These are phyloP conservation scores for Plantago coronopus DNA, from an alignment of 305 asterid species.

Conservation along the genomic window DNA sequence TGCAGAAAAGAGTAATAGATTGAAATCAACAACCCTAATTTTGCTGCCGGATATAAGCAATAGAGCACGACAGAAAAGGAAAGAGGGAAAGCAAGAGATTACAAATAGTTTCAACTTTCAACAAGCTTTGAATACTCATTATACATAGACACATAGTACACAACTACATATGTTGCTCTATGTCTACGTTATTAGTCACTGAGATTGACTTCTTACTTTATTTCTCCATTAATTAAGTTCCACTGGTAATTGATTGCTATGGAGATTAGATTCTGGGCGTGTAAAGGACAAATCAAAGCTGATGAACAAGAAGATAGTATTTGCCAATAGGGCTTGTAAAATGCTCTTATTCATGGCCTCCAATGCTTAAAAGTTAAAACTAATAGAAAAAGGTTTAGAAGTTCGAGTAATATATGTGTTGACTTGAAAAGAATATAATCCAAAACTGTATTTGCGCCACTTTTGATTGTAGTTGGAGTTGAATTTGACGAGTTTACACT, in stretches of 20 bases:
- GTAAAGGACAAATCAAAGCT: conserved; percentile 11
- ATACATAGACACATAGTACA: too few species aligned
- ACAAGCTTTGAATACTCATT: too few species aligned
- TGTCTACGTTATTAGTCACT: not conserved
- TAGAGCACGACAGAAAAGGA: not conserved
- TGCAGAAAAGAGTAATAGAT: not conserved
- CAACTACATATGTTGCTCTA: conserved; percentile 5
- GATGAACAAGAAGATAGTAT: conserved; percentile 5
- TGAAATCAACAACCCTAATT: not conserved
- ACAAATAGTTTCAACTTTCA: not conserved
- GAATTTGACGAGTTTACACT: too few species aligned
- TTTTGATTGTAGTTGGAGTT: too few species aligned
- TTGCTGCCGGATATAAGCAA: not conserved
- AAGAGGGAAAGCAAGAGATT: not conserved
- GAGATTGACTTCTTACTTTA: not conserved
- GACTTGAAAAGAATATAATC: too few species aligned
- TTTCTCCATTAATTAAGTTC: too few species aligned
- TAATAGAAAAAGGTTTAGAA: too few species aligned
- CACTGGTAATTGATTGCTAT: too few species aligned
- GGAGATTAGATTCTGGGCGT: too few species aligned
- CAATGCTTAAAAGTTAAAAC: too few species aligned
- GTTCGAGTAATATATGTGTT: too few species aligned
- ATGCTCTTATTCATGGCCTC: not conserved
- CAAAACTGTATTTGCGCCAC: too few species aligned
- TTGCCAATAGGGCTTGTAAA: not conserved